Percentiles rank a stretch among this genome's conserved stretches.
phyloP scores from a whole-genome alignment of 148 eudicot species.

The Heliosperma pusillum region DNA sequence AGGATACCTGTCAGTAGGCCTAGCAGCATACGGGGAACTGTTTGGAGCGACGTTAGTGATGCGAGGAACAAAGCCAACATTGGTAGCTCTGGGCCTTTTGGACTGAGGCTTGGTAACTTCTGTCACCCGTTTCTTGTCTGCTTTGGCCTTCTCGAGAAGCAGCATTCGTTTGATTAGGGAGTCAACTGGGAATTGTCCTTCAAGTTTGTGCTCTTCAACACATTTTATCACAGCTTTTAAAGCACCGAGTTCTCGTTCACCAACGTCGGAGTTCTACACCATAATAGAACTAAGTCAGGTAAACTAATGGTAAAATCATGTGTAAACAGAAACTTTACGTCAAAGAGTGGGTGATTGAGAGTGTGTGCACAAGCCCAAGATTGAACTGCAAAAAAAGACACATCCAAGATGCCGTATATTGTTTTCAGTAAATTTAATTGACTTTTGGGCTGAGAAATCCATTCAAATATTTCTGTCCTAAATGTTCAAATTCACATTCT shows the following conservation, averaged over 20 bases:
- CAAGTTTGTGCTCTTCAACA: conserved; percentile 93
- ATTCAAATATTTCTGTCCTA: no score
- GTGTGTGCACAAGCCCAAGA: no score
- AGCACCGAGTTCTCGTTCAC: conserved; percentile 80
- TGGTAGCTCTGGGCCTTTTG: conserved; percentile 89
- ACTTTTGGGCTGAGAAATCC: no score
- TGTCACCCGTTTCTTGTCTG: conserved; percentile 81
- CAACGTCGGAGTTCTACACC: conserved; percentile 59
- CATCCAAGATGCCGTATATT: no score
- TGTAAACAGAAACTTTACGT: background rate
- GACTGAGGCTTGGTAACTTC: conserved; percentile 92
- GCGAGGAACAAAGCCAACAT: conserved; percentile 54
- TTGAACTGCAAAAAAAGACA: no score
- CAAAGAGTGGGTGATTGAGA: no score
- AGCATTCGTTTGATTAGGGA: conserved; percentile 66
- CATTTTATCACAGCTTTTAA: conserved; percentile 85
- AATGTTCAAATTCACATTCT: no score
- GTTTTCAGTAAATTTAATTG: no score
- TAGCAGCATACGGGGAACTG: conserved; percentile 55
- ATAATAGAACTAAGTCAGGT: conserved; percentile 1
- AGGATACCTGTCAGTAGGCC: conserved; percentile 66
- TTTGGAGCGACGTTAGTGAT: conserved; percentile 47
- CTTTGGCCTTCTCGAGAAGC: conserved; percentile 91
- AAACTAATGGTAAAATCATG: no score
- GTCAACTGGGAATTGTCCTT: conserved; percentile 61